Conservation (phyloP, 2,329 filamentous ascomycete species). For the Trichoderma sp. region DNA sequence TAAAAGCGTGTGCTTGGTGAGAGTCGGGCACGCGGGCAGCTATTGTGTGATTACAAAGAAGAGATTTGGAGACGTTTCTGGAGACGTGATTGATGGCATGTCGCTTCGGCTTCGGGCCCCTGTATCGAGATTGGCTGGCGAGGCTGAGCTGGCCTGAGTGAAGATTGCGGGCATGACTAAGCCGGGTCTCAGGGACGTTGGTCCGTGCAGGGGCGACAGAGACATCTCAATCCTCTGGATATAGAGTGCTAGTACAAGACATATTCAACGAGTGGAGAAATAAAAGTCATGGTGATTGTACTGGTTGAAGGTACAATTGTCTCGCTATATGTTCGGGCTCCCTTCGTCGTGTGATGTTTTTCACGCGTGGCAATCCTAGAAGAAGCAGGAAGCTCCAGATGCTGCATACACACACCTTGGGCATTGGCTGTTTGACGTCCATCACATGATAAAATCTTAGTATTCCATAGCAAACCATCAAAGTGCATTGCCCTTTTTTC, state of each 20-base stretch:
- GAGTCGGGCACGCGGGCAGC: slow-evolving; percentile 12
- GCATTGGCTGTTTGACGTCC: not conserved
- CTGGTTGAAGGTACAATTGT: not conserved
- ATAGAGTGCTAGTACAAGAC: too few relatives aligned
- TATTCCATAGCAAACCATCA: not conserved
- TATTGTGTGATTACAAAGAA: slow-evolving; percentile 27
- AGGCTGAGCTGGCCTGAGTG: slow-evolving; percentile 26
- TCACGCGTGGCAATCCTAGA: not conserved
- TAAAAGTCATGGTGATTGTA: not conserved
- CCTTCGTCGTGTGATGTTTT: not conserved
- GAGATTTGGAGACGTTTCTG: slow-evolving; percentile 12
- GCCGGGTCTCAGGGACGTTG: slow-evolving; percentile 14
- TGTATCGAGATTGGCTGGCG: slow-evolving; percentile 27
- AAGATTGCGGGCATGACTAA: slow-evolving; percentile 24
- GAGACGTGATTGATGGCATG: slow-evolving; percentile 26
- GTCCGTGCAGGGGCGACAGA: slow-evolving; percentile 1
- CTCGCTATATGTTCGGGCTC: not conserved
- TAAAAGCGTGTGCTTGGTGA: slow-evolving; percentile 10
- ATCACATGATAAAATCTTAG: slow-evolving; percentile 6
- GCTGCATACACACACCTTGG: not conserved
- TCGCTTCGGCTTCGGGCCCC: slow-evolving; percentile 10
- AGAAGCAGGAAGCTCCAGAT: not conserved
- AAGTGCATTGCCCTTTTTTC: not conserved
- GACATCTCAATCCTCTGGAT: too few relatives aligned
- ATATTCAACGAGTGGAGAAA: not conserved